Evolutionary conservation across 2,329 filamentous ascomycete genomes (phyloP).

Genomic region (Exophiala alcalophila): DNA sequence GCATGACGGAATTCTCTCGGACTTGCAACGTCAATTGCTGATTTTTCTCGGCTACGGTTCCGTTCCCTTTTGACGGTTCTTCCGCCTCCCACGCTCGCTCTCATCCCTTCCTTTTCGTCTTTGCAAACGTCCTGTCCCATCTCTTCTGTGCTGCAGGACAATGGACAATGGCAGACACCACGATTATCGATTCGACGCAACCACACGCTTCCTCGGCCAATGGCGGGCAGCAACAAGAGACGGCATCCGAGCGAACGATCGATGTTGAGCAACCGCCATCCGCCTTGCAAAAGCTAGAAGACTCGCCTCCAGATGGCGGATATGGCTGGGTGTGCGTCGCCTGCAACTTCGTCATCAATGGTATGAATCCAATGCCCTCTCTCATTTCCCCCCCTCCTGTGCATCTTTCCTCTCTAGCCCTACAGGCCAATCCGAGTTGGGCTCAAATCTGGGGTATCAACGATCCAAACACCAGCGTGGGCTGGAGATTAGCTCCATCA

Average conservation of each 20-base stretch:
- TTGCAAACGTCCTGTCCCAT: neutral
- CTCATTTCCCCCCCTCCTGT: too few species aligned
- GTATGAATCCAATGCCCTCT: too few species aligned
- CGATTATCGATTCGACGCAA: conserved; percentile 4
- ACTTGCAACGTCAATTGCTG: neutral
- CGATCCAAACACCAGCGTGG: neutral
- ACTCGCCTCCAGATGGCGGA: conserved; percentile 52
- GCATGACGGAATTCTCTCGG: conserved; percentile 3
- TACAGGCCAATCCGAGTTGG: conserved; percentile 5
- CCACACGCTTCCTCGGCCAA: neutral
- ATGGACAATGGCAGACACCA: conserved; percentile 17
- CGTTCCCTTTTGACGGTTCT: neutral
- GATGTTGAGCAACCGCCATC: conserved; percentile 20
- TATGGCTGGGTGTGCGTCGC: conserved; percentile 63
- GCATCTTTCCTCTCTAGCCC: neutral
- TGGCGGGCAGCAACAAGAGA: conserved; percentile 6
- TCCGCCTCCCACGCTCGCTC: neutral
- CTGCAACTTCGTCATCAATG: conserved; percentile 58
- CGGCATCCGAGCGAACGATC: conserved; percentile 14
- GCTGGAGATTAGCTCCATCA: conserved; percentile 5
- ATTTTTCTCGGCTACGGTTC: neutral
- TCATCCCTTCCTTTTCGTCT: neutral
- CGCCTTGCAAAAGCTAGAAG: conserved; percentile 26
- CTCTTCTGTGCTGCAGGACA: neutral
- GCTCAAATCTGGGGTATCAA: conserved; percentile 12